These are phyloP conservation scores for Nicotiana attenuata DNA, from an alignment of 257 asterid genomes.

Conservation along the genomic window DNA sequence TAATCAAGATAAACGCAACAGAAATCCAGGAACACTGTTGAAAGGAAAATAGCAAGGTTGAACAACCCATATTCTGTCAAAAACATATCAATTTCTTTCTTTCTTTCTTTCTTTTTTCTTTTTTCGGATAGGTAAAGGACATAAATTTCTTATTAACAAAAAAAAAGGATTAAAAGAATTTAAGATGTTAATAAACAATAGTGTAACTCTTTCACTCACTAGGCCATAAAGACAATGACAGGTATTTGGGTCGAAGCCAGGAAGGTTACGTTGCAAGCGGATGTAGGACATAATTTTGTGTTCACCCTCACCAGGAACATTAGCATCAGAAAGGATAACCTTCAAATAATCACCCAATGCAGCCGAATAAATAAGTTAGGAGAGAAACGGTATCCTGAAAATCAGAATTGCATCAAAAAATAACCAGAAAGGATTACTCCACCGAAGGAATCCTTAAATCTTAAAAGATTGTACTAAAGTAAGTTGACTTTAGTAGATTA, in stretches of 20 bases:
- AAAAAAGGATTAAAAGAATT: conserved; percentile 11
- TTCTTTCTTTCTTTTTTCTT: too few relatives aligned
- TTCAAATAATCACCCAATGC: conserved; percentile 64
- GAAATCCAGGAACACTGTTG: conserved; percentile 14
- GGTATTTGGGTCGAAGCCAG: conserved; percentile 92
- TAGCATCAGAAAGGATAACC: conserved; percentile 96
- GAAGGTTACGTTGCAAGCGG: conserved; percentile 84
- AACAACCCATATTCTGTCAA: conserved; percentile 17
- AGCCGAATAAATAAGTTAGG: conserved; percentile 45
- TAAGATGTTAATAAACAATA: conserved; percentile 9
- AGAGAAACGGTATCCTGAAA: conserved; percentile 37
- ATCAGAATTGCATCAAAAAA: conserved; percentile 25
- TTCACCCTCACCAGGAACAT: conserved; percentile 99
- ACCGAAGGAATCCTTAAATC: conserved; percentile 27
- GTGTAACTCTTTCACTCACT: conserved; percentile 45
- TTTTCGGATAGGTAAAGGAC: neutral
- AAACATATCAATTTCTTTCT: neutral
- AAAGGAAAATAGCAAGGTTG: conserved; percentile 13
- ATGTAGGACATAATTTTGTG: conserved; percentile 95
- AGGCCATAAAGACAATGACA: conserved; percentile 91
- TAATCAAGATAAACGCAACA: conserved; percentile 5
- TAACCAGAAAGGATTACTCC: conserved; percentile 36
- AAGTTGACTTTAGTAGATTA: conserved; percentile 8
- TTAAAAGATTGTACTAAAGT: conserved; percentile 13
- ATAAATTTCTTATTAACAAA: conserved; percentile 4